Evolutionary conservation across 2,329 filamentous ascomycete species (phyloP).

Genomic region (Xylariales sp.): DNA sequence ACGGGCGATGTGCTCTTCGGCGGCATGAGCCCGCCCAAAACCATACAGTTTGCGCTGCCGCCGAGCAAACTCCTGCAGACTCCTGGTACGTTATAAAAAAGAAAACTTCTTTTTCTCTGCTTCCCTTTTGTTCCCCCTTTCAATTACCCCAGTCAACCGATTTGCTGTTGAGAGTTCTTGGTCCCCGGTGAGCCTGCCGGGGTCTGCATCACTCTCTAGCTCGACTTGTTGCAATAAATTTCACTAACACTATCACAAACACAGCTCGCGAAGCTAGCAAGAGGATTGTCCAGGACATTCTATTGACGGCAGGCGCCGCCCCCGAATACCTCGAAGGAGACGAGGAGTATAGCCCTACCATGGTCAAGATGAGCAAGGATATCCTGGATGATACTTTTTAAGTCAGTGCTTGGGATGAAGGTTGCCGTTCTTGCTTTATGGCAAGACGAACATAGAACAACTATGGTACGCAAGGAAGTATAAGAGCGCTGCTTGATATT

Average conservation of each 20-base stretch:
- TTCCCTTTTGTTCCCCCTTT: slow-evolving; percentile 1
- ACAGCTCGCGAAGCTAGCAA: slow-evolving; percentile 74
- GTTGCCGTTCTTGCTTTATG: no score
- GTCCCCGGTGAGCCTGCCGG: no score
- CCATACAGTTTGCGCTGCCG: slow-evolving; percentile 79
- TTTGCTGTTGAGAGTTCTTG: slow-evolving; percentile 1
- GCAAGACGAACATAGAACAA: no score
- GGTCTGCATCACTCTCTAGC: no score
- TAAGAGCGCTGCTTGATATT: no score
- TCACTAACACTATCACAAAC: slow-evolving; percentile 13
- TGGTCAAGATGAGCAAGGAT: slow-evolving; percentile 62
- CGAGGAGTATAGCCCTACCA: slow-evolving; percentile 56
- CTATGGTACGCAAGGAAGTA: no score
- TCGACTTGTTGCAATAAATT: no score
- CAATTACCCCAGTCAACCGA: neutral
- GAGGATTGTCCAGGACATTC: slow-evolving; percentile 75
- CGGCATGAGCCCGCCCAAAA: slow-evolving; percentile 88
- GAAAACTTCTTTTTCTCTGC: neutral
- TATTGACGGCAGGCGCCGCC: slow-evolving; percentile 68
- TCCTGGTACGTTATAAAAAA: slow-evolving; percentile 60
- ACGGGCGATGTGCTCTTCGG: slow-evolving; percentile 53
- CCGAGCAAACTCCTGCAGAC: slow-evolving; percentile 76
- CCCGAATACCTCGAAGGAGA: slow-evolving; percentile 40
- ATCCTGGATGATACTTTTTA: slow-evolving; percentile 61
- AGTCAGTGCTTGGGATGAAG: no score